Conservation (phyloP, 495 filamentous ascomycete species). For the Aspergillus haitiensis region DNA sequence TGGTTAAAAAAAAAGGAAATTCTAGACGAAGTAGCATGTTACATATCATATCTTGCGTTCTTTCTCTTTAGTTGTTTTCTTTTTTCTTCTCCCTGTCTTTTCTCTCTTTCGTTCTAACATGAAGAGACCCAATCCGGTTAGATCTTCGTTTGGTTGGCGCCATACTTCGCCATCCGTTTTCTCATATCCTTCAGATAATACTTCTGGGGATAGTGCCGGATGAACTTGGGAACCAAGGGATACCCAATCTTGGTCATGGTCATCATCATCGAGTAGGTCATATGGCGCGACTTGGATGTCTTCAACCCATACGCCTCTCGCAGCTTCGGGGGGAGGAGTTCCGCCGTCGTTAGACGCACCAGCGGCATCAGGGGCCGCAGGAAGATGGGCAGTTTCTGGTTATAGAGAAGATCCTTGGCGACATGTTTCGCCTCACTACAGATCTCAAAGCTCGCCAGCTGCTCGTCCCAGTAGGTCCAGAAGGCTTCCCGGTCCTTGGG, state of each 20-base stretch:
- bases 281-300: conserved; percentile 16
- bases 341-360: conserved; percentile 33
- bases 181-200: conserved; percentile 47
- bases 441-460: conserved; percentile 33
- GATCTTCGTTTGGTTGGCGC: conserved; percentile 15
- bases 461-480: conserved; percentile 44
- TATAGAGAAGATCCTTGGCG: conserved; percentile 34
- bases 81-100: no score
- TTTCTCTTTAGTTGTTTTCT: no score
- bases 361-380: conserved; percentile 29
- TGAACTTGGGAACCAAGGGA: conserved; percentile 28
- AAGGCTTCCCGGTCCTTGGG: conserved; percentile 35
- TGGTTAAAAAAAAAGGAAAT: not conserved
- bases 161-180: conserved; percentile 23
- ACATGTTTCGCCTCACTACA: conserved; percentile 35
- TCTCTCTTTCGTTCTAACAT: not conserved
- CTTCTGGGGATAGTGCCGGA: conserved; percentile 37
- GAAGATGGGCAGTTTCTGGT: conserved; percentile 24
- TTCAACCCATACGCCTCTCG: conserved; percentile 35
- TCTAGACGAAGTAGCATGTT: not conserved
- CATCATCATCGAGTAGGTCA: conserved; percentile 24
- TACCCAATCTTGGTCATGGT: conserved; percentile 31
- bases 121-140: not conserved
- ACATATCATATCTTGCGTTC: no score
- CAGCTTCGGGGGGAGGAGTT: conserved; percentile 32